Evolutionary conservation across 2,329 filamentous ascomycete genomes (phyloP), one percentile per base, ranked within the genome.

Genomic region (Geosmithia flava): DNA sequence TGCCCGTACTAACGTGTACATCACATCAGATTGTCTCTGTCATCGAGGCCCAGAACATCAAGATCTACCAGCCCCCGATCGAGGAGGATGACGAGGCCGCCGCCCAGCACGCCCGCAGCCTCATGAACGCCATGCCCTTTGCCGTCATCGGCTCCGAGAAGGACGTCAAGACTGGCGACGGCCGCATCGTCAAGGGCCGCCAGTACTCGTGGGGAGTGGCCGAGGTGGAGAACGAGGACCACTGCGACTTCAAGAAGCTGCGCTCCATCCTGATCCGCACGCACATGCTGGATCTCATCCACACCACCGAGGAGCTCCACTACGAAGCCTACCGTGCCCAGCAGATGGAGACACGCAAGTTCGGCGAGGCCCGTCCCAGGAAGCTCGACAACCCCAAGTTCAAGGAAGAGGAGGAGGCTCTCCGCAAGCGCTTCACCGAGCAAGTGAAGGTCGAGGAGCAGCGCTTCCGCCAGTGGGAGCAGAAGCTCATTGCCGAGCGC

Each of bases 371-470:
- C 51, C 83, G 91, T 57, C 93, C 93, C 58, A 80, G 91, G 70
- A 98, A 98, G 81, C 78, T 98, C 60, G 93, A 98, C 75, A 98
- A 98, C 78, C 93, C 93, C 72, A 98, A 98, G 78, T 98, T 97
- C 81, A 98, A 98, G 81, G 93, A 98, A 69, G 93, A 98, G 71
- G 93, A 98, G 67, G 93, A 98, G 78, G 87, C 87, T 53, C 82
- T 98, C 56, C 84, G 93, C 72, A 98, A 98, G 83, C 83, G 94
- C 59, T 98, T 98, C 74, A 98, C 93, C 58, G 93, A 98, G 75
- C 93, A 98, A 70, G 93, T 98, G 76, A 98, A 98, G 87, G 87
- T 98, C 62, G 94, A 98, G 76, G 93, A 98, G 74, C 89, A 95
- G 75, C 83, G 93, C 56, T 98, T 98, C 83, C 83, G 94, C 70